These are phyloP conservation scores for Debaryomyces singareniensis DNA, from an alignment of 1,139 yeast genomes.

Conservation along the genomic window DNA sequence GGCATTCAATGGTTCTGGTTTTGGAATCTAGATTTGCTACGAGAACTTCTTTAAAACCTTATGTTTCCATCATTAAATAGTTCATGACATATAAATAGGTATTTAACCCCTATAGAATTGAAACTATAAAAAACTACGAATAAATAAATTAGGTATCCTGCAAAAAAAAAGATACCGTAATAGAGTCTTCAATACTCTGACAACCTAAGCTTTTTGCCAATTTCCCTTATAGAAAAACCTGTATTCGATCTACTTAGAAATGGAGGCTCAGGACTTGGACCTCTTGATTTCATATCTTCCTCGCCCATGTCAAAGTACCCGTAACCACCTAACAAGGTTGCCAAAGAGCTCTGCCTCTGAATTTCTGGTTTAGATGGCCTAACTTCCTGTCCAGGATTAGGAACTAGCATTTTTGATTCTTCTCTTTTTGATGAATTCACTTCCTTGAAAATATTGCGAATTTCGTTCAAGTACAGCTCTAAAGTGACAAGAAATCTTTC, in stretches of 20 bases:
- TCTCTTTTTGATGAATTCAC: slow-evolving; percentile 13
- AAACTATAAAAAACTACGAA: too few relatives aligned
- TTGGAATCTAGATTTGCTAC: slow-evolving; percentile 31
- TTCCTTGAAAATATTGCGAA: slow-evolving; percentile 50
- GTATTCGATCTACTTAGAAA: slow-evolving; percentile 36
- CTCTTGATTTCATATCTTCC: slow-evolving; percentile 61
- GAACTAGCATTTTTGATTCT: background rate
- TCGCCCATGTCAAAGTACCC: slow-evolving; percentile 75
- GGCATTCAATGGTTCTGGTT: slow-evolving; percentile 34
- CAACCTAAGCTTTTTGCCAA: slow-evolving; percentile 66
- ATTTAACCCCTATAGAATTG: too few relatives aligned
- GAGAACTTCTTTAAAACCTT: too few relatives aligned
- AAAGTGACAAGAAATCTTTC: slow-evolving; percentile 71
- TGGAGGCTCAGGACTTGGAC: slow-evolving; percentile 65
- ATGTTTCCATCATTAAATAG: too few relatives aligned
- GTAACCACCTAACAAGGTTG: slow-evolving; percentile 69
- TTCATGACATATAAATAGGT: too few relatives aligned
- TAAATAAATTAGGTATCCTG: too few relatives aligned
- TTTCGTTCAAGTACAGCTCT: slow-evolving; percentile 60
- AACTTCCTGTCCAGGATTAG: background rate
- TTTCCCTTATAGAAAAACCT: slow-evolving; percentile 52
- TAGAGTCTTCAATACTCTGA: slow-evolving; percentile 52
- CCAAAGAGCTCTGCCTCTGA: slow-evolving; percentile 13
- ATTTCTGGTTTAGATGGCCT: slow-evolving; percentile 7
- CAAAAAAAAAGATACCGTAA: too few relatives aligned